These are phyloP conservation scores for Polygonum maritimum DNA, from an alignment of 148 eudicot genomes.

Conservation along the genomic window DNA sequence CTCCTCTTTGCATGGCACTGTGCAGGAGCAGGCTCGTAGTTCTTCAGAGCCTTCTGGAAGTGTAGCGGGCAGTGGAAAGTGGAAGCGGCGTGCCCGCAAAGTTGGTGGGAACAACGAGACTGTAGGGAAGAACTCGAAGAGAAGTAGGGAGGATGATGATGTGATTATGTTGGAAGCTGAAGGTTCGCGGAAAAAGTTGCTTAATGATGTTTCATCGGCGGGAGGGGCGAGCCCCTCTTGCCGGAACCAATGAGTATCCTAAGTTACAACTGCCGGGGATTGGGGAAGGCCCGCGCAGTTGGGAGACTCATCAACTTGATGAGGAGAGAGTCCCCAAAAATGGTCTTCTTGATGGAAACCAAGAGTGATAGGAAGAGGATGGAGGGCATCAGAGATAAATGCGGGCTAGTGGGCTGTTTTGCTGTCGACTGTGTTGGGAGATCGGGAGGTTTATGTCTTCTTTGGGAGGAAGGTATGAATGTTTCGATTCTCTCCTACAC, in stretches of 20 bases:
- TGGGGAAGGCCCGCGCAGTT: no score
- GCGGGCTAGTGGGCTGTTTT: neutral
- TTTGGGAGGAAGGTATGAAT: neutral
- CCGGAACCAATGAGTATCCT: neutral
- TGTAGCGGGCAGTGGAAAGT: no score
- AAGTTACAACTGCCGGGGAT: neutral
- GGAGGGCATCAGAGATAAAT: neutral
- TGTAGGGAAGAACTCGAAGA: no score
- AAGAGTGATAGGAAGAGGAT: neutral
- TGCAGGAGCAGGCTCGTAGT: no score
- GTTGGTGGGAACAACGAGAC: no score
- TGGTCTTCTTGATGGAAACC: neutral
- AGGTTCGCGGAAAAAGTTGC: no score
- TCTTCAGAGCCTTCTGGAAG: no score
- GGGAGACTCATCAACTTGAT: no score
- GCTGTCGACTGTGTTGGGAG: neutral
- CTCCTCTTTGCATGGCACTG: no score
- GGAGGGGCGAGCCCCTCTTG: neutral
- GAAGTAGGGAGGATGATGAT: no score
- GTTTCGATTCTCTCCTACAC: neutral
- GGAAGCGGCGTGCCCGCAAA: no score
- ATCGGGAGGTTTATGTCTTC: neutral
- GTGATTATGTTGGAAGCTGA: no score
- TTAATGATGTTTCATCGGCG: neutral
- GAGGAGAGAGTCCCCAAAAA: neutral